phyloP scores from a whole-genome alignment of 345 rosid species.

The Cochlearia excelsa region DNA sequence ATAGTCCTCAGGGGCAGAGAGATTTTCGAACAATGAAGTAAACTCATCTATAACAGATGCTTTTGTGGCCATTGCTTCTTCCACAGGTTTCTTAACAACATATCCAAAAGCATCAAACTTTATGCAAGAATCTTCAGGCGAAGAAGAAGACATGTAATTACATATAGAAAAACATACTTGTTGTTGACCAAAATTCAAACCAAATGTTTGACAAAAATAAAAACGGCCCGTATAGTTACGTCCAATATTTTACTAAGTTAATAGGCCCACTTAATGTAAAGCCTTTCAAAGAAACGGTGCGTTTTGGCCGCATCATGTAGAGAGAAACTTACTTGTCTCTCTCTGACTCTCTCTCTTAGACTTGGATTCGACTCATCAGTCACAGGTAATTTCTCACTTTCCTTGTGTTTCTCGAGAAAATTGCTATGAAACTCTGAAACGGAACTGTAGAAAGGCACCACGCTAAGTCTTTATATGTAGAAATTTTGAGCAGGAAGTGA shows the following conservation, averaged over 20 bases:
- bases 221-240: too few relatives aligned
- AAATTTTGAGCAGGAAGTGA: background rate
- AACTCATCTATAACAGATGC: slow-evolving; percentile 18
- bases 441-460: background rate
- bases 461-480: background rate
- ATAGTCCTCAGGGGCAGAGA: slow-evolving; percentile 42
- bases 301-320: slow-evolving; percentile 9
- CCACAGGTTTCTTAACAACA: slow-evolving; percentile 29
- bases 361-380: slow-evolving; percentile 19
- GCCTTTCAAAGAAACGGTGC: background rate
- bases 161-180: background rate
- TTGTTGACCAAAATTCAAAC: too few relatives aligned
- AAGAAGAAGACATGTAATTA: slow-evolving; percentile 24
- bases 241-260: background rate
- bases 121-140: slow-evolving; percentile 23
- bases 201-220: too few relatives aligned
- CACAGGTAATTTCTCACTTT: slow-evolving; percentile 10
- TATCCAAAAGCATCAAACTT: slow-evolving; percentile 27
- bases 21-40: slow-evolving; percentile 44
- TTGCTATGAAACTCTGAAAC: background rate
- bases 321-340: slow-evolving; percentile 16
- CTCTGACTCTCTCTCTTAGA: slow-evolving; percentile 24
- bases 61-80: slow-evolving; percentile 12
- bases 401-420: slow-evolving; percentile 2
- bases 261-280: background rate